A percentile compares a stretch with the other conserved stretches of the same genome.
These are phyloP conservation scores for Talaromyces sp. DNA, from an alignment of 2,329 filamentous ascomycete species.

Conservation along the genomic window DNA sequence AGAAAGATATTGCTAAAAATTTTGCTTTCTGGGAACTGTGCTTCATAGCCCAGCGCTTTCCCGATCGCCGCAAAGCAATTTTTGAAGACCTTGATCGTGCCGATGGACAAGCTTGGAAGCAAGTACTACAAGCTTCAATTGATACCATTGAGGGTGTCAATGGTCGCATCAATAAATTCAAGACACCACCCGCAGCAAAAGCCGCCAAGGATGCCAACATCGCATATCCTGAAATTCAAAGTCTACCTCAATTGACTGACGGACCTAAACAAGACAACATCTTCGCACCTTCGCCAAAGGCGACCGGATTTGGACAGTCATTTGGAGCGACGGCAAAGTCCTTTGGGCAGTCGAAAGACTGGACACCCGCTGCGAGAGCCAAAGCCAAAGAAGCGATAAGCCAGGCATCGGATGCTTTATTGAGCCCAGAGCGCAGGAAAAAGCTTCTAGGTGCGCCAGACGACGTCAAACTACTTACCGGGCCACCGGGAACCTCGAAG, in stretches of 20 bases:
- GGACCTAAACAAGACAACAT: conserved; percentile 51
- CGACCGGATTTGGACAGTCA: conserved; percentile 38
- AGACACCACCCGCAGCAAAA: conserved; percentile 41
- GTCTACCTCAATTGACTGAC: conserved; percentile 52
- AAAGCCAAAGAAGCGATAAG: conserved; percentile 40
- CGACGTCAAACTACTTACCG: conserved; percentile 40
- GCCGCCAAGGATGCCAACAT: conserved; percentile 45
- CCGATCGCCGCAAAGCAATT: conserved; percentile 74
- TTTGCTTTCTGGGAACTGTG: conserved; percentile 92
- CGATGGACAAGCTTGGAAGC: conserved; percentile 76
- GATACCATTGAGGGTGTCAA: conserved; percentile 67
- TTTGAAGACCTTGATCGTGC: conserved; percentile 84
- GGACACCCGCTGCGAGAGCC: conserved; percentile 43
- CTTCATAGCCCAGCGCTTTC: conserved; percentile 72
- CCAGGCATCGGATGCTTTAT: conserved; percentile 39
- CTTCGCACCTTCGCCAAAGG: conserved; percentile 43
- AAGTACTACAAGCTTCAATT: conserved; percentile 69
- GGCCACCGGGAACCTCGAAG: conserved; percentile 18
- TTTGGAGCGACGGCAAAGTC: conserved; percentile 49
- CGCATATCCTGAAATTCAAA: conserved; percentile 37
- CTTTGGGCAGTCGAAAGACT: conserved; percentile 45
- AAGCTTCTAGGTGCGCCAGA: conserved; percentile 38
- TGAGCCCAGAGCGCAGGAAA: conserved; percentile 43
- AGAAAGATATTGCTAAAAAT: conserved; percentile 72
- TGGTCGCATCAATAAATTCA: conserved; percentile 63